Evolutionary conservation across 2,329 filamentous ascomycete species (phyloP).

Genomic region (Fusarium begoniae): DNA sequence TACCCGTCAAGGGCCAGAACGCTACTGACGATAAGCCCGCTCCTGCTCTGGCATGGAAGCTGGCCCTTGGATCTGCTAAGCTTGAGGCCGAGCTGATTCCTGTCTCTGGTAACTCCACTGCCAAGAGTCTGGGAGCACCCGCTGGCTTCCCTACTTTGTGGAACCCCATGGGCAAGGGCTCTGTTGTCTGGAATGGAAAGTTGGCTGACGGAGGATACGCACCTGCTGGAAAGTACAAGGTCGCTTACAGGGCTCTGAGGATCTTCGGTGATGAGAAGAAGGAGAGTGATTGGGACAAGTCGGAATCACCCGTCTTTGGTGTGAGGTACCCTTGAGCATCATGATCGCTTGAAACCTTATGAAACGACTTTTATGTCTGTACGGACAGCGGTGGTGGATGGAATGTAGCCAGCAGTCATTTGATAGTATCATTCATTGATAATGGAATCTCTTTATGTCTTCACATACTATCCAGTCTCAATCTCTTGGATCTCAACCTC

Average conservation of each 20-base stretch:
- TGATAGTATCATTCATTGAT: background rate
- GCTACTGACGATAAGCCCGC: conserved; percentile 39
- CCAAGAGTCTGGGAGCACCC: conserved; percentile 16
- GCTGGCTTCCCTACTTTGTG: conserved; percentile 50
- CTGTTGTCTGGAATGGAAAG: conserved; percentile 55
- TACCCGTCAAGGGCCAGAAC: conserved; percentile 51
- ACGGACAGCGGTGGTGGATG: background rate
- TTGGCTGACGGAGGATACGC: conserved; percentile 58
- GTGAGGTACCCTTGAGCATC: conserved; percentile 51
- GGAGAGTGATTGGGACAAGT: conserved; percentile 57
- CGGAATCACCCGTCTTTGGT: conserved; percentile 53
- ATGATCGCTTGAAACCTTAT: background rate
- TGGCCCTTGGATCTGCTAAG: conserved; percentile 57
- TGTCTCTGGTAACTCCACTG: conserved; percentile 26
- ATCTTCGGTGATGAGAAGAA: conserved; percentile 60
- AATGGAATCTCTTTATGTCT: background rate
- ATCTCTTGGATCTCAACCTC: too few species aligned
- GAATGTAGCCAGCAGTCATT: background rate
- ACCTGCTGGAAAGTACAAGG: conserved; percentile 59
- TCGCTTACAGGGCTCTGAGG: conserved; percentile 58
- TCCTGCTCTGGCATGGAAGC: conserved; percentile 52
- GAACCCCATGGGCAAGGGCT: conserved; percentile 36
- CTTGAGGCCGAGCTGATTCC: conserved; percentile 57
- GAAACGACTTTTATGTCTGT: background rate
- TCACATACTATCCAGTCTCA: background rate